Base-by-base conservation (phyloP, 169 alveolate species). In the Cryptosporidium tyzzeri region DNA sequence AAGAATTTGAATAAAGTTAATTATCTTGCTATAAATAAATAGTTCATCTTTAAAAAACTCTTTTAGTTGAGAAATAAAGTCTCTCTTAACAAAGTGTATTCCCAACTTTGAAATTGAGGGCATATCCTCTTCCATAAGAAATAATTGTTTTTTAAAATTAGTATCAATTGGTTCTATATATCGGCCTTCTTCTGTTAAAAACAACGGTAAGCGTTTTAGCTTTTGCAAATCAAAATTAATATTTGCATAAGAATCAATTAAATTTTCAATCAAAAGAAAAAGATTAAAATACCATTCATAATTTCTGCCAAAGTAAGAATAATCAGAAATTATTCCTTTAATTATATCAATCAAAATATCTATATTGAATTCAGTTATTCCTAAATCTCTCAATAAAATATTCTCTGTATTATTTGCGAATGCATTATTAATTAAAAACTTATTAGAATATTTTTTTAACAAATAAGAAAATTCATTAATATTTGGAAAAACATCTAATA, bases 261-360 rank as follows among this genome's bases (percentile, higher is more conserved):
- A 26, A n/a, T 80, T 23, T 39, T 65, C 89, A 1, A 80, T 31
- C 2, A 80, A 26, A 12, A 44, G 44, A 39, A 80, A 80, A 3
- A 80, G 26, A 44, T 41, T 39, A 45, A 62, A 62, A 26, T 80
- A 80, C 89, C 89, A 80, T 23, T 58, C 65, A 65, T 41, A 37
- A 23, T 29, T 35, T 48, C 89, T 59, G n/a, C 75, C 75, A 65
- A 80, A 80, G 31, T 80, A 80, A 4, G 89, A 80, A 41, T 59
- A 59, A 80, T 80, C 89, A 3, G 31, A 31, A 33, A 80, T 62
- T 31, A 80, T 61, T 21, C 89, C 89, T 12, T 62, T 23, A n/a
- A 80, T 21, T 26, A 80, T 16, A 45, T 59, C 75, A 21, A 80
- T n/a, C 4, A 80, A 16, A 33, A 80, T 59, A 59, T 35, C 61